Evolutionary conservation across 1,139 yeast genomes (phyloP).

Genomic region (Geotrichum citri-aurantii): DNA sequence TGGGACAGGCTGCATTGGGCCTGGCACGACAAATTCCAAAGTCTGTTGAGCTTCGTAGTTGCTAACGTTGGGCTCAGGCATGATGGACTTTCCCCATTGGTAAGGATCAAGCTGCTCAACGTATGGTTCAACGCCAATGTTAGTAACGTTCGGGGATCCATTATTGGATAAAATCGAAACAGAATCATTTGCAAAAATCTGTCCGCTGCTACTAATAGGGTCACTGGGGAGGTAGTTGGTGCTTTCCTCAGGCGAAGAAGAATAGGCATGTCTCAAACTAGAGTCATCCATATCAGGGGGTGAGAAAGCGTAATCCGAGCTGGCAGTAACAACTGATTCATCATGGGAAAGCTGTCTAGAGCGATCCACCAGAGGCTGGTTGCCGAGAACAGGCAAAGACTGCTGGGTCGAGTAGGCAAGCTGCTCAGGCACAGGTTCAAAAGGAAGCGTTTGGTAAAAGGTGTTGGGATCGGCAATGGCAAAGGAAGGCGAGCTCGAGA

Average conservation of each 20-base stretch:
- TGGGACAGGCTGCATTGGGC: background rate
- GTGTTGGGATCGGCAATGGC: background rate
- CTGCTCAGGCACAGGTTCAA: background rate
- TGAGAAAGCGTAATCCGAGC: constrained; percentile 3
- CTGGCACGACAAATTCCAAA: background rate
- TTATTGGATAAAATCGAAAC: background rate
- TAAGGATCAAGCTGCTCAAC: background rate
- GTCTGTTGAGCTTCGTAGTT: background rate
- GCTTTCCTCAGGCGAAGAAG: constrained; percentile 4
- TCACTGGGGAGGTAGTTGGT: background rate
- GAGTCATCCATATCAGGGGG: constrained; percentile 4
- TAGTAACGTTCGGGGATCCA: background rate
- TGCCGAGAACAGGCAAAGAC: background rate
- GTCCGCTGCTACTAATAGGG: background rate
- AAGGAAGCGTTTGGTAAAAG: background rate
- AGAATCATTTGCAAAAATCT: background rate
- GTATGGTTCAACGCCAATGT: background rate
- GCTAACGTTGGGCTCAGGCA: background rate
- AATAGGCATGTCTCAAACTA: background rate
- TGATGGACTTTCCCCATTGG: background rate
- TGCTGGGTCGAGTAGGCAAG: background rate
- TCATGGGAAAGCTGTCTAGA: constrained; percentile 1
- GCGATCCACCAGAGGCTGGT: background rate
- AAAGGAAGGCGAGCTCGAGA: background rate
- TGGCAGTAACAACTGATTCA: background rate